phyloP scores from a whole-genome alignment of 352 stramenopile genomes.

The Phytopythium montanum region DNA sequence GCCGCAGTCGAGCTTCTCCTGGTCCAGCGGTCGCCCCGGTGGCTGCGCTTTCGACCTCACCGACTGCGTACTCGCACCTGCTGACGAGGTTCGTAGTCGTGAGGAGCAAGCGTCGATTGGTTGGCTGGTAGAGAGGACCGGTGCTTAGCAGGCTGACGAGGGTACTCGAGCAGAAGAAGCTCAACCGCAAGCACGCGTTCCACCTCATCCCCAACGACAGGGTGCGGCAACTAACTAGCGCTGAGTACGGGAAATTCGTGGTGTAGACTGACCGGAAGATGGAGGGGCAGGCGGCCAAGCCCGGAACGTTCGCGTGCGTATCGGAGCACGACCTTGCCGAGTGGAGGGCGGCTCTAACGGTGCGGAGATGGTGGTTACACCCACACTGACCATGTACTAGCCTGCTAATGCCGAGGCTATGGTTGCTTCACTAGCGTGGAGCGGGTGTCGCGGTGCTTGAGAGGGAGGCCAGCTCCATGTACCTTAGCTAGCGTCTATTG shows the following conservation, averaged over 20 bases:
- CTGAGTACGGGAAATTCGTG: background rate
- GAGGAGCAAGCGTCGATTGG: too few species aligned
- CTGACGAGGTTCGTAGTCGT: slow-evolving; percentile 32
- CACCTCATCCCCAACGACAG: slow-evolving; percentile 52
- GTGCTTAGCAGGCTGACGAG: too few species aligned
- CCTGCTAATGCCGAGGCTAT: background rate
- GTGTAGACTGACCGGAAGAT: background rate
- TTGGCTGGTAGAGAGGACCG: background rate
- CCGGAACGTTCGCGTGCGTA: slow-evolving; percentile 53
- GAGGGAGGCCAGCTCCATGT: background rate
- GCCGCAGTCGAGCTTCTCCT: slow-evolving; percentile 44
- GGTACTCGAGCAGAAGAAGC: slow-evolving; percentile 36
- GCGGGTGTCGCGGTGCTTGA: background rate
- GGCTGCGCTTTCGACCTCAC: slow-evolving; percentile 41
- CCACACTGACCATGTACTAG: background rate
- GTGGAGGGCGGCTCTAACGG: slow-evolving; percentile 54
- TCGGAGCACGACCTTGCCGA: slow-evolving; percentile 54
- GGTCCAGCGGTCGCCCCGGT: slow-evolving; percentile 37
- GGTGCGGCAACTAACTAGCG: slow-evolving; percentile 12
- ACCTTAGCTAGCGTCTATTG: too few species aligned
- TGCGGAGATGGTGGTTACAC: background rate
- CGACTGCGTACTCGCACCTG: slow-evolving; percentile 40
- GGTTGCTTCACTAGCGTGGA: background rate
- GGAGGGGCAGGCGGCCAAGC: slow-evolving; percentile 32
- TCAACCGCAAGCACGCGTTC: slow-evolving; percentile 61